Conservation (phyloP, 139 green algal genomes). For the Chlorella sp. region DNA sequence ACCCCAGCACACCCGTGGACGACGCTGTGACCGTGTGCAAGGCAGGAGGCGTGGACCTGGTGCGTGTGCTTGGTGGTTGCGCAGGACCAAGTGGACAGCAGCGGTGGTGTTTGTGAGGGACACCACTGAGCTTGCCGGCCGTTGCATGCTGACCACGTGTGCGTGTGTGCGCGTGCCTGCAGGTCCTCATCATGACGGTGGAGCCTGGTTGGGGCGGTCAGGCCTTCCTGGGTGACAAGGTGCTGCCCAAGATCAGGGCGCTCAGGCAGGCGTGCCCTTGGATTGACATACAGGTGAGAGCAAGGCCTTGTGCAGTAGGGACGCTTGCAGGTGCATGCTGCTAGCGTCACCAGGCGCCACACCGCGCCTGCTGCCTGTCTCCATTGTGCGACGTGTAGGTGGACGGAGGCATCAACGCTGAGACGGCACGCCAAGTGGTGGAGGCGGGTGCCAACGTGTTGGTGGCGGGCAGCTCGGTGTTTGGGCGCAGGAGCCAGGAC, state of each 20-base stretch:
- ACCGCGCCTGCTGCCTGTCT: not conserved
- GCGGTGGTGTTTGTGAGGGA: too few relatives aligned
- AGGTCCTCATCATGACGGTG: constrained; percentile 82
- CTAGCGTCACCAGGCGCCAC: not conserved
- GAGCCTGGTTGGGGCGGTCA: constrained; percentile 87
- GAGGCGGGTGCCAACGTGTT: constrained; percentile 77
- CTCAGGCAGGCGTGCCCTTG: constrained; percentile 48
- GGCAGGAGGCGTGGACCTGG: constrained; percentile 47
- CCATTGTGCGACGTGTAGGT: constrained; percentile 35
- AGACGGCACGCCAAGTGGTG: constrained; percentile 58
- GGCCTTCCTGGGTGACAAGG: constrained; percentile 55
- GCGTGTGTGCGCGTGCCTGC: not conserved
- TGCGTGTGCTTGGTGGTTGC: constrained; percentile 8
- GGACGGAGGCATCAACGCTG: constrained; percentile 70
- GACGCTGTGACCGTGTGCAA: constrained; percentile 40
- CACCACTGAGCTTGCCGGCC: not conserved
- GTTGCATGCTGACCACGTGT: not conserved
- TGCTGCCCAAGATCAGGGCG: constrained; percentile 57
- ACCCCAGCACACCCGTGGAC: constrained; percentile 58
- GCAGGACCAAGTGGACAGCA: too few relatives aligned
- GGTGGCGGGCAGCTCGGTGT: constrained; percentile 75
- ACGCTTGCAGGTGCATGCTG: not conserved
- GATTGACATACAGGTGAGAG: constrained; percentile 64
- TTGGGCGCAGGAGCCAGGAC: not conserved
- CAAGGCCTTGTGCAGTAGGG: not conserved